Conservation (phyloP, 306 rosid genomes). For the Casuarina cunninghamiana region DNA sequence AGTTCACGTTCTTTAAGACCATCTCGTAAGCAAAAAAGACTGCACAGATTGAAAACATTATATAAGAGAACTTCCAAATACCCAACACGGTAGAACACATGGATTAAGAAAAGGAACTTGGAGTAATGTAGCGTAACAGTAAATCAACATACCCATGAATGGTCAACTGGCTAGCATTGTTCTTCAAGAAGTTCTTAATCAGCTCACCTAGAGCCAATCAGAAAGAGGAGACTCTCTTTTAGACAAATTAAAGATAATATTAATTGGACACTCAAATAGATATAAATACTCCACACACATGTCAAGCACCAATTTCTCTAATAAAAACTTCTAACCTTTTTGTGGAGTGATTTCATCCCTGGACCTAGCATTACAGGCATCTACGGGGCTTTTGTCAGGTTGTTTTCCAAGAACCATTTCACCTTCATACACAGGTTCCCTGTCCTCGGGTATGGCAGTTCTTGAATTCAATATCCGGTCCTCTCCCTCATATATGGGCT, state of each 20-base stretch:
- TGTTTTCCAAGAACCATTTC: constrained; percentile 83
- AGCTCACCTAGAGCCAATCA: constrained; percentile 71
- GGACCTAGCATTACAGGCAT: constrained; percentile 36
- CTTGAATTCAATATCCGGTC: constrained; percentile 71
- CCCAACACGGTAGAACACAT: constrained; percentile 18
- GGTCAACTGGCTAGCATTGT: constrained; percentile 92
- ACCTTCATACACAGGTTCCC: constrained; percentile 96
- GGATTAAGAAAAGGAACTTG: constrained; percentile 18
- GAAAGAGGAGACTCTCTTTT: constrained; percentile 11
- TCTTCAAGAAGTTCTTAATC: constrained; percentile 78
- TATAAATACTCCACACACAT: constrained; percentile 21
- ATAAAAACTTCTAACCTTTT: constrained; percentile 57
- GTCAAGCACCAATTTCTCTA: constrained; percentile 11
- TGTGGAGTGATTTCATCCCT: constrained; percentile 72
- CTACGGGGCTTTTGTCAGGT: constrained; percentile 64
- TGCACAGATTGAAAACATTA: constrained; percentile 39
- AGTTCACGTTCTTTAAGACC: constrained; percentile 96
- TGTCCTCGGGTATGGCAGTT: constrained; percentile 46
- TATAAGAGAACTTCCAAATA: constrained; percentile 6
- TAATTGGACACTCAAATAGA: neutral
- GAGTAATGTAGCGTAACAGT: constrained; percentile 17
- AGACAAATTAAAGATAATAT: constrained; percentile 26
- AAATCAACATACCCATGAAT: constrained; percentile 63
- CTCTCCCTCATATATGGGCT: constrained; percentile 99
- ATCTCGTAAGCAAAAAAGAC: constrained; percentile 93